Evolutionary conservation across 495 filamentous ascomycete species (phyloP), one percentile per base, ranked within the genome.

Genomic region (Rhypophila decipiens): DNA sequence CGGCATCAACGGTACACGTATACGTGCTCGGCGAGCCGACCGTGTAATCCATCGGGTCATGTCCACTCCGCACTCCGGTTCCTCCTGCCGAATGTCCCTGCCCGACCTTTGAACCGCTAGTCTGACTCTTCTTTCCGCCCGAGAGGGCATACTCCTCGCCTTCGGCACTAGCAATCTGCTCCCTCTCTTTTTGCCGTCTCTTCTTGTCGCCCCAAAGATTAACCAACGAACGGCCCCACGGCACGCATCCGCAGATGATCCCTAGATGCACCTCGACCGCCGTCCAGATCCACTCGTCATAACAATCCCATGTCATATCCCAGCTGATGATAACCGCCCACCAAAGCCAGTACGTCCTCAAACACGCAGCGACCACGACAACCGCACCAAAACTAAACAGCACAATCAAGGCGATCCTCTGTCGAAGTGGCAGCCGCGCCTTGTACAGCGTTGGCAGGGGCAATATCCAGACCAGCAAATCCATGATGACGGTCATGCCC

Each of bases 231-330:
- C 63, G 59, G 2, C 67, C 44, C 13, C 56, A 57, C 7, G 69
- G 69, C 42, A 72, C 58, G 40, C 64, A 69, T 3, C 63, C 66
- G 40, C 63, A 61, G 24, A 65, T 66, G 39, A 72, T 59, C 2
- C 66, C 63, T 10, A 72, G 44, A 2, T 69, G 60, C 2, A 69
- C 65, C 55, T 72, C 69, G 37, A 72, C 55, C 15, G 68, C 61
- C 0, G 66, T 69, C 61, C 66, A 70, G 29, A 63, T 56, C 50
- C 67, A 68, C 5, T 61, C 43, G 4, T 69, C 56, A 23, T 64
- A 64, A 11, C 66, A 61, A 29, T 70, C 65, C 66, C 60, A 64
- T 2, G 60, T 64, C 0, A 59, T 50, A 47, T 64, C 60, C 40
- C 51, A 64, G n/a, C 58, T 59, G 41, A 49, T 19, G 18, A 51